A percentile compares a stretch with the other conserved stretches of the same genome.
Evolutionary conservation across 805 yeast species (phyloP).

Genomic region (Tetrapisispora arboricola): DNA sequence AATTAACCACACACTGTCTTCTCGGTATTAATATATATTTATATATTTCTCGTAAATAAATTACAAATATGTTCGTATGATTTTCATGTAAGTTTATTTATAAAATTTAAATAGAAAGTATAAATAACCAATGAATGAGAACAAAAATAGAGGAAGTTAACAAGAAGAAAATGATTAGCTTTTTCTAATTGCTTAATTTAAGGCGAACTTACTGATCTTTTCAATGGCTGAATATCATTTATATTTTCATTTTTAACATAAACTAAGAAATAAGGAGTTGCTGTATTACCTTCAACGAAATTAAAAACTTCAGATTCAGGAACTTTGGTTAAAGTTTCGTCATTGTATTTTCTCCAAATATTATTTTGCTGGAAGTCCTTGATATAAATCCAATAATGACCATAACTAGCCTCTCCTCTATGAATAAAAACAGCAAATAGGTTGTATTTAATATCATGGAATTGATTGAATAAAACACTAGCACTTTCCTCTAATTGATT

Average conservation of each 20-base stretch:
- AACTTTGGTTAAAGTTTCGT: conserved; percentile 86
- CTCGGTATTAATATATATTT: too few relatives aligned
- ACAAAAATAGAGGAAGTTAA: too few relatives aligned
- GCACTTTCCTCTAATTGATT: conserved; percentile 39
- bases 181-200: neutral
- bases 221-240: conserved; percentile 54
- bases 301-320: conserved; percentile 54
- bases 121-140: neutral
- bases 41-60: too few relatives aligned
- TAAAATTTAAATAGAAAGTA: too few relatives aligned
- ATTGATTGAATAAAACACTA: conserved; percentile 48
- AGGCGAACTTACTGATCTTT: conserved; percentile 28
- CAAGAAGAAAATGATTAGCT: neutral
- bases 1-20: too few relatives aligned
- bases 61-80: too few relatives aligned
- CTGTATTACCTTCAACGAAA: conserved; percentile 58
- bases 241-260: conserved; percentile 59
- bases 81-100: too few relatives aligned
- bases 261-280: conserved; percentile 89
- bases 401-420: conserved; percentile 90
- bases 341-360: conserved; percentile 83
- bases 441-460: conserved; percentile 61
- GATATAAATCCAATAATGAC: conserved; percentile 95
- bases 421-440: conserved; percentile 90
- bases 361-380: conserved; percentile 52